phyloP scores from a whole-genome alignment of 2,329 filamentous ascomycete species.

The Alternaria hordeiaustralica region DNA sequence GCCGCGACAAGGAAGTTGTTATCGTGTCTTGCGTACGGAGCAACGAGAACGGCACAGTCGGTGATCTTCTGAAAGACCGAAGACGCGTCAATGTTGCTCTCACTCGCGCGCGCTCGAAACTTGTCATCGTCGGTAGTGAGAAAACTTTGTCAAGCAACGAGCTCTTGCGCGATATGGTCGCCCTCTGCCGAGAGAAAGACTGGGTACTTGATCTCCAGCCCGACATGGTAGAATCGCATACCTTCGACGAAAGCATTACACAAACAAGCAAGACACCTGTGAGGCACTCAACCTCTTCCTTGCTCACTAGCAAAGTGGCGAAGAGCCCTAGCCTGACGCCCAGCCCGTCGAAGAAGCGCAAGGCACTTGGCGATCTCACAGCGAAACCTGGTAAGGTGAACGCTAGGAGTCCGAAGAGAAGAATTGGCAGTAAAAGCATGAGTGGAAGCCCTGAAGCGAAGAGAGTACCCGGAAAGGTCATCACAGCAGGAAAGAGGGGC shows the following conservation, averaged over 20 bases:
- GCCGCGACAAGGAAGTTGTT: slow-evolving; percentile 91
- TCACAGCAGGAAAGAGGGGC: slow-evolving; percentile 60
- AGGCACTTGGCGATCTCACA: slow-evolving; percentile 33
- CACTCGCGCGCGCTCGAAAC: slow-evolving; percentile 88
- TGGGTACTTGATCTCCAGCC: slow-evolving; percentile 79
- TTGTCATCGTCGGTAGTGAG: slow-evolving; percentile 85
- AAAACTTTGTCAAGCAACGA: slow-evolving; percentile 74
- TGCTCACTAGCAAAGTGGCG: neutral
- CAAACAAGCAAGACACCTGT: slow-evolving; percentile 28
- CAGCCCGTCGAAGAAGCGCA: slow-evolving; percentile 46
- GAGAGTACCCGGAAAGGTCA: slow-evolving; percentile 64
- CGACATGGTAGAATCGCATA: slow-evolving; percentile 70
- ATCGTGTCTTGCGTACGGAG: slow-evolving; percentile 86
- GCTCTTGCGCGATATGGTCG: slow-evolving; percentile 77
- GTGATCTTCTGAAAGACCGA: slow-evolving; percentile 90
- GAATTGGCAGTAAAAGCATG: slow-evolving; percentile 25
- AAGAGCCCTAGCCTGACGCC: slow-evolving; percentile 13
- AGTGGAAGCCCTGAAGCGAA: slow-evolving; percentile 43
- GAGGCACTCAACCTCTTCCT: neutral
- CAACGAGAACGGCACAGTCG: slow-evolving; percentile 83
- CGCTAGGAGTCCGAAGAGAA: slow-evolving; percentile 22
- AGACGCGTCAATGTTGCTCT: slow-evolving; percentile 94
- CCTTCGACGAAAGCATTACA: slow-evolving; percentile 66
- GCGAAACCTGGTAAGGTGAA: slow-evolving; percentile 14
- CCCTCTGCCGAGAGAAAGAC: slow-evolving; percentile 74